Base-by-base conservation (phyloP, 2,329 filamentous ascomycete genomes). In the Hortaea sp. region DNA sequence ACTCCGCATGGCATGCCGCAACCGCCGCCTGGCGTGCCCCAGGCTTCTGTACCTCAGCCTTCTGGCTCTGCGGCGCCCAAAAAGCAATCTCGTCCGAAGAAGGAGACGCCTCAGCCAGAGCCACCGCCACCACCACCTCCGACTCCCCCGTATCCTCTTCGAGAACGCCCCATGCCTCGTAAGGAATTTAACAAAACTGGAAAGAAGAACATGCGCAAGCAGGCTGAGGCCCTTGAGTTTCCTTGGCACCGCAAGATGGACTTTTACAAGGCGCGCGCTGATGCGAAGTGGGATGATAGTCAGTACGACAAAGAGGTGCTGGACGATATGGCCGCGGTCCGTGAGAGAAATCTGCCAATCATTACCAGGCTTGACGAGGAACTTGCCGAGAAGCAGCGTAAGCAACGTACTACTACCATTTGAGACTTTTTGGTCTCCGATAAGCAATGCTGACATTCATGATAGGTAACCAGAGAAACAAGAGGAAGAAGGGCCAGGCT, bases 161-260 rank as follows among this genome's bases (percentile, higher is more conserved):
- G 49, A 12, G 41, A 40, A 1, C 47, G 46, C 31, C 52, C 54
- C 5, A 34, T 42, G n/a, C 39, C 40, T 7, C 44, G 42, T 20
- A 56, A 53, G 40, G 41, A 49, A 31, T 41, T 47, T 30, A 50
- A 48, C 39, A 57, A 54, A 40, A 46, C 47, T 29, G 53, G 49
- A 40, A 48, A 48, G 29, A 40, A 46, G 32, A 50, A 45, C 38
- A 44, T 47, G 7, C 58, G 60, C 28, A 54, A 53, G 27, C 57
- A 50, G 31, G 51, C 53, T n/a, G 53, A 55, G 43, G 46, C 49
- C 32, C 47, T 51, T 4, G 54, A 58, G 30, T 62, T 61, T 44
- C 62, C 63, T 1, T 65, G 63, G 63, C 57, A 61, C 6, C 52
- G 61, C 28, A 34, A 53, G 32, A 42, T 63, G 7, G 52, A 63